Conservation (phyloP, 1,139 yeast genomes). For the Cylindricascospora bacillispora region DNA sequence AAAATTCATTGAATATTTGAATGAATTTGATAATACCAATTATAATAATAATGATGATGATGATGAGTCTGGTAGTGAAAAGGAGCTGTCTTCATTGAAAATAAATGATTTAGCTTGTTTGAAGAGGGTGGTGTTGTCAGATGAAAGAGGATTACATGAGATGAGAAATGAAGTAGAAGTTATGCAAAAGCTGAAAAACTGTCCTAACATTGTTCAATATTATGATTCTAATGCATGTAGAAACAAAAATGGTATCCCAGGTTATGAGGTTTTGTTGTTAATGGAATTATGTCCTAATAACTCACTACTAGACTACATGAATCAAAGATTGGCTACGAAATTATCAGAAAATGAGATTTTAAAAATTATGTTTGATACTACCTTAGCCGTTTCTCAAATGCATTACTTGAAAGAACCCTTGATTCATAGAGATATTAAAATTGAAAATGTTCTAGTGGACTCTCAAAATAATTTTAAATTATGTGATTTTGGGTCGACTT, state of each 20-base stretch:
- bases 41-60: too few species aligned
- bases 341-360: conserved; percentile 73
- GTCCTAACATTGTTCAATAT: conserved; percentile 71
- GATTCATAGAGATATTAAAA: conserved; percentile 87
- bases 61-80: conserved; percentile 3
- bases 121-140: conserved; percentile 65
- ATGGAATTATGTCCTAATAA: conserved; percentile 88
- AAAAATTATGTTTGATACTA: conserved; percentile 69
- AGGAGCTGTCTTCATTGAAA: conserved; percentile 8
- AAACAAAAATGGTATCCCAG: conserved; percentile 17
- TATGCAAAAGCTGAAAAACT: conserved; percentile 71
- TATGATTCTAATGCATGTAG: conserved; percentile 95
- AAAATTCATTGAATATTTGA: conserved; percentile 20
- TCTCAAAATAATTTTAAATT: conserved; percentile 61
- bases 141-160: conserved; percentile 52
- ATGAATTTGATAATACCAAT: conserved; percentile 14
- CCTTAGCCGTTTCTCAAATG: conserved; percentile 78
- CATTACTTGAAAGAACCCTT: conserved; percentile 73
- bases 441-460: conserved; percentile 84
- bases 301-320: conserved; percentile 89
- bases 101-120: conserved; percentile 45
- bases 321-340: conserved; percentile 71
- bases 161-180: conserved; percentile 73
- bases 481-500: conserved; percentile 92
- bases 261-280: conserved; percentile 73